Conservation (phyloP, 192 early-diverging fungal species). For the Funneliformis geosporum region DNA sequence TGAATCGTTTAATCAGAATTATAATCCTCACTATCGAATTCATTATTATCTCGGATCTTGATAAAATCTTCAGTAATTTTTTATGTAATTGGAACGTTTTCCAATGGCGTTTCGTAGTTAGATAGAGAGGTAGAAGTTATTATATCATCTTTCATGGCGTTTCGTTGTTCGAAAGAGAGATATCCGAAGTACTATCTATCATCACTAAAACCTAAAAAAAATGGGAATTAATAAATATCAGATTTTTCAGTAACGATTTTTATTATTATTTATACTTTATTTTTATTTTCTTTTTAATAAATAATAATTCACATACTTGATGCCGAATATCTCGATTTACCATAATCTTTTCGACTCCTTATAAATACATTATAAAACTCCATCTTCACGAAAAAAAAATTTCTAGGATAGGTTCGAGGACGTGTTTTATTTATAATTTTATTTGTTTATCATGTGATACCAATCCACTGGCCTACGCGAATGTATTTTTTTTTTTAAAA, state of each 20-base stretch:
- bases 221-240: not conserved
- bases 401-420: not conserved
- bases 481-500: too few relatives aligned
- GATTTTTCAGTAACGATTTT: too few relatives aligned
- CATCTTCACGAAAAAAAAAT: not conserved
- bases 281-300: not conserved
- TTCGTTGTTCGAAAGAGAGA: not conserved
- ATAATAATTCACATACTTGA: not conserved
- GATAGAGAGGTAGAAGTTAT: not conserved
- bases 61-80: too few relatives aligned
- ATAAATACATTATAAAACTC: not conserved
- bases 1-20: not conserved
- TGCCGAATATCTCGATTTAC: not conserved
- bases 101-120: not conserved
- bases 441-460: too few relatives aligned
- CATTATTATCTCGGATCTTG: not conserved
- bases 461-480: too few relatives aligned
- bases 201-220: not conserved
- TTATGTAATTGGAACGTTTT: not conserved
- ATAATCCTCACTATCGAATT: not conserved
- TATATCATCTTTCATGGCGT: not conserved
- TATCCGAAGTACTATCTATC: not conserved
- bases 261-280: too few relatives aligned
- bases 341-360: not conserved
- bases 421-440: too few relatives aligned